Base-by-base conservation (phyloP, 345 rosid species). In the Ceriops tagal region DNA sequence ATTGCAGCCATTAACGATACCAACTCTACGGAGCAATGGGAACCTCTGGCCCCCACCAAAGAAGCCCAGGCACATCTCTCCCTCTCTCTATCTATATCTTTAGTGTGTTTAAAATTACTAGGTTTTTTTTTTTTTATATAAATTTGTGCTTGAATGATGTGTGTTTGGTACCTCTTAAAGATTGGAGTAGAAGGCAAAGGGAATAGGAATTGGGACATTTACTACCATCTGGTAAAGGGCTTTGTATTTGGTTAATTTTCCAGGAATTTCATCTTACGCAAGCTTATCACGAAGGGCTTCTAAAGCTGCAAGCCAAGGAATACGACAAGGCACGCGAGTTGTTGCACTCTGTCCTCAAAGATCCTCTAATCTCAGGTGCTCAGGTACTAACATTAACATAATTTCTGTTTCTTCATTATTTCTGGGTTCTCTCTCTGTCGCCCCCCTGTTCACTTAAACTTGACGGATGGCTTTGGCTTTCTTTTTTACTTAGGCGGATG, bases 231-330 rank as follows among this genome's bases (percentile, higher is more conserved):
- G 10, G 3, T 2, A 43, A 43, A 43, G 19, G 18, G 18, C 49
- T 43, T 39, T 57, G 47, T 51, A 13, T 64, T n/a, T 24, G 43
- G 9, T 21, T 31, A 24, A 68, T 64, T 59, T 55, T 51, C 63
- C 84, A 95, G 99, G 99, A 95, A 80, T 92, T 88, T 85, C 92
- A 87, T 84, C 87, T 95, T 63, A 85, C 96, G 13, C 97, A 95
- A 77, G 84, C 88, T 59, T 92, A 95, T 68, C 93, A 92, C 56
- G 93, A 92, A 6, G 98, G 99, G 61, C 96, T 95, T 73, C 86
- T 85, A 73, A 87, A 90, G 80, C 81, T 95, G 67, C 96, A 95
- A 78, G 82, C 92, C 28, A 95, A 95, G 82, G 93, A 92, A 71
- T 92, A 87, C 15, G 90, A 82, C 62, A 88, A 88, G 77, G 96